phyloP scores from a whole-genome alignment of 2,329 filamentous ascomycete genomes.

The Hymenoscyphus scutula region DNA sequence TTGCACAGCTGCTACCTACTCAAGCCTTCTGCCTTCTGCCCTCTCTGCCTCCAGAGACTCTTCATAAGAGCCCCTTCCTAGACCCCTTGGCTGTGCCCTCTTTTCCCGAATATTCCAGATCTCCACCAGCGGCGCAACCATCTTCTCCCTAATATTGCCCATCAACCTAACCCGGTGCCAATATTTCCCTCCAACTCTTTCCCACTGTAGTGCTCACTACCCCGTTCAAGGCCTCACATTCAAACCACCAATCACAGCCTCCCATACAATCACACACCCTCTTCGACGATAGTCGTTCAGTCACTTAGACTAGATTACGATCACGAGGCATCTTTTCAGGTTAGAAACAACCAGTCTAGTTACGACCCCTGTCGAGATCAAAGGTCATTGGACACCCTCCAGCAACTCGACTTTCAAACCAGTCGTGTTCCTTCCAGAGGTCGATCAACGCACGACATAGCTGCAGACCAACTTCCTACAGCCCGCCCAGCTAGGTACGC shows the following conservation, averaged over 20 bases:
- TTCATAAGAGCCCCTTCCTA: not conserved
- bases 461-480: constrained; percentile 25
- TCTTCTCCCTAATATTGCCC: not conserved
- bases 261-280: constrained; percentile 19
- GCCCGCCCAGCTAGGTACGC: not conserved
- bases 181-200: constrained; percentile 12
- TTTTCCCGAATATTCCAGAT: not conserved
- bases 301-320: constrained; percentile 20
- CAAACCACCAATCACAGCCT: constrained; percentile 22
- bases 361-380: constrained; percentile 22
- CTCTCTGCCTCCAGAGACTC: not conserved
- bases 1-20: not conserved
- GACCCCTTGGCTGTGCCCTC: constrained; percentile 1
- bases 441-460: constrained; percentile 36
- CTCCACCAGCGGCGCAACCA: not conserved
- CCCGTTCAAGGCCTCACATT: constrained; percentile 14
- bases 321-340: constrained; percentile 30
- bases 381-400: constrained; percentile 37
- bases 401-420: constrained; percentile 19
- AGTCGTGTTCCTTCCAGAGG: constrained; percentile 31
- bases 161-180: not conserved
- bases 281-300: constrained; percentile 14
- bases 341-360: constrained; percentile 17
- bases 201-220: constrained; percentile 9
- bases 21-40: not conserved